phyloP scores from a whole-genome alignment of 75 land plant genomes.

The Picea glauca region DNA sequence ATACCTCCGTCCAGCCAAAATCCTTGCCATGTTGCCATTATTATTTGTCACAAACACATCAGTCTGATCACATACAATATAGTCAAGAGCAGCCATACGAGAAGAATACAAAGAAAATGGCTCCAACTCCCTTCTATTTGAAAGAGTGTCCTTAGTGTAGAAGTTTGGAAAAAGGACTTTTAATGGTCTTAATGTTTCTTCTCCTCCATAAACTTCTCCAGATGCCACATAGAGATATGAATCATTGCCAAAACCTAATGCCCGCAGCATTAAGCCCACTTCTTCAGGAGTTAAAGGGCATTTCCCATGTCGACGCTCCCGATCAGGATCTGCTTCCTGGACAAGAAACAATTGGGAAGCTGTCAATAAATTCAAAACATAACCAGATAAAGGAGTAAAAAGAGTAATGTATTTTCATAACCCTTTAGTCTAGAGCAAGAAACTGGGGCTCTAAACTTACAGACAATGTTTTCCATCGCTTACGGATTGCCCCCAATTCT shows the following conservation, averaged over 20 bases:
- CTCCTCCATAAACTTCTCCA: slow-evolving; percentile 98
- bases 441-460: slow-evolving; percentile 31
- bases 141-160: slow-evolving; percentile 88
- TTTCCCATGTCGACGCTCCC: slow-evolving; percentile 81
- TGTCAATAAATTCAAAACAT: not conserved
- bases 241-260: slow-evolving; percentile 82
- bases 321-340: slow-evolving; percentile 77
- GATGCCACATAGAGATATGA: slow-evolving; percentile 92
- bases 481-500: slow-evolving; percentile 82
- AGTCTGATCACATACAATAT: slow-evolving; percentile 92
- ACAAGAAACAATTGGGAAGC: slow-evolving; percentile 2
- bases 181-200: slow-evolving; percentile 77
- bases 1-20: slow-evolving; percentile 96
- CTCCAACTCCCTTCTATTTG: slow-evolving; percentile 51
- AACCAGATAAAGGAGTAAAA: not conserved
- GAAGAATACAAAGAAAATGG: slow-evolving; percentile 83
- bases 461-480: slow-evolving; percentile 86
- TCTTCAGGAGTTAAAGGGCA: slow-evolving; percentile 96
- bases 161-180: slow-evolving; percentile 88
- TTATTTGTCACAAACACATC: slow-evolving; percentile 97
- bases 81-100: slow-evolving; percentile 96
- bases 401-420: not conserved
- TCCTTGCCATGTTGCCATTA: slow-evolving; percentile 99
- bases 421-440: too few relatives aligned
- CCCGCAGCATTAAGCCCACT: slow-evolving; percentile 93